Base-by-base conservation (phyloP, 2,329 filamentous ascomycete genomes). In the Claviceps fusiformis region DNA sequence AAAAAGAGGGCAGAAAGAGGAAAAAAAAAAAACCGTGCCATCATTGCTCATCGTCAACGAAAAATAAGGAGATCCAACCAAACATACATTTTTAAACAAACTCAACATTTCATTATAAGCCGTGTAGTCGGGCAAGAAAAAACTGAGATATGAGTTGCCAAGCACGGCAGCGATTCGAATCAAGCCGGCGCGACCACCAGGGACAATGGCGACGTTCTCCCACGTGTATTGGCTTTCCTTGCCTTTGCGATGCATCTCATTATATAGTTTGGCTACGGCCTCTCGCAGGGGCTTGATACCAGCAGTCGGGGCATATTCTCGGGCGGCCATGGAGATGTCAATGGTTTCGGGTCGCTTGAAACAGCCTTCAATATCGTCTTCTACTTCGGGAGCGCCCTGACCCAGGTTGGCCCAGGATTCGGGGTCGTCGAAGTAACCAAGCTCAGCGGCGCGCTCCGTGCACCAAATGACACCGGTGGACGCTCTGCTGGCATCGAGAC, bases 61-160 rank as follows among this genome's bases (percentile, higher is more conserved):
- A 45, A 45, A 10, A 13, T 24, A 17, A 50, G 8, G 29, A n/a
- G n/a, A 5, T 35, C 3, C 9, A 11, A 47, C 9, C 33, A 15
- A 27, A 27, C 79, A 62, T 64, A 83, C 82, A 70, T 95, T 95
- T 73, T 88, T 90, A 79, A 97, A 96, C 57, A 96, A 75, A 56
- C 85, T 89, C 73, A 96, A 73, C 91, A 97, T 96, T 75, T 96
- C 91, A 66, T 95, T 95, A 76, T 97, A 97, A 2, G 92, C 92
- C 3, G 91, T 95, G 73, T 96, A 96, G 70, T 96, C 87, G 49
- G 89, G 89, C 67, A 95, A 88, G 72, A 95, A 95, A 79, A 96
- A 96, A 46, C 86, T 89, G 59, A 96, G 77, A 66, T 95, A 95
- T 55, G 90, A 85, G 69, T 95, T 95, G 60, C 92, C 92, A 62